Percentiles rank a stretch among this genome's conserved stretches.
phyloP scores from a whole-genome alignment of 345 rosid species.

The Toxicodendron radicans region DNA sequence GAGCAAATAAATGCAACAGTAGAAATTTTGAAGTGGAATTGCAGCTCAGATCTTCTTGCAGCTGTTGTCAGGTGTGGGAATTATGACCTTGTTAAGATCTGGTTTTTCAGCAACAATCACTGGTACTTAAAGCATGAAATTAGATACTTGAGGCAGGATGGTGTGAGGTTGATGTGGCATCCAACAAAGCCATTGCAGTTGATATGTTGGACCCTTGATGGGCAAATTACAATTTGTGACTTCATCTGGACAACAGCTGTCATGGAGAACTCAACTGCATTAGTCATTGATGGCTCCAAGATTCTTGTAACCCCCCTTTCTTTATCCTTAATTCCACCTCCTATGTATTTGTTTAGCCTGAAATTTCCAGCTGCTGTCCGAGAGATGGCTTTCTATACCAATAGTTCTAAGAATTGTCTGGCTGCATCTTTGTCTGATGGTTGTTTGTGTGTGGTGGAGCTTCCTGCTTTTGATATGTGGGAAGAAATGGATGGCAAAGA shows the following conservation, averaged over 20 bases:
- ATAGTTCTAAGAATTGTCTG: constrained; percentile 53
- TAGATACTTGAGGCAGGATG: constrained; percentile 58
- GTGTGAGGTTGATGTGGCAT: constrained; percentile 87
- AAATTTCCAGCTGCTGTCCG: constrained; percentile 62
- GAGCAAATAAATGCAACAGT: constrained; percentile 47
- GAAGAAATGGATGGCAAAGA: constrained; percentile 83
- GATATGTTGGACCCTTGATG: constrained; percentile 82
- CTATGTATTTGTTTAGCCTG: constrained; percentile 74
- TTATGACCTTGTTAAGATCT: constrained; percentile 65
- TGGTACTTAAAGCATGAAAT: constrained; percentile 93
- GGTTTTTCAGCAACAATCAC: constrained; percentile 87
- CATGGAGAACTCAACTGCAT: constrained; percentile 73
- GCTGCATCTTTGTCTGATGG: constrained; percentile 82
- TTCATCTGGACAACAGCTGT: constrained; percentile 83
- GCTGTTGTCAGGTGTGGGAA: constrained; percentile 60
- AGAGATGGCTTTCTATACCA: constrained; percentile 63
- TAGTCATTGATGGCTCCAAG: constrained; percentile 74
- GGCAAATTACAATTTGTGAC: constrained; percentile 61
- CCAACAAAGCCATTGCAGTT: constrained; percentile 84
- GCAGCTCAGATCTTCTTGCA: constrained; percentile 85
- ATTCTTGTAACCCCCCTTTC: constrained; percentile 84
- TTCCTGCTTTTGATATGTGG: constrained; percentile 67
- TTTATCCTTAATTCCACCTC: constrained; percentile 86
- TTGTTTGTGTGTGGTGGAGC: constrained; percentile 66
- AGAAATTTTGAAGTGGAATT: constrained; percentile 84